A percentile compares a stretch with the other conserved stretches of the same genome.
These are phyloP conservation scores for Pleurotus pulmonarius DNA, from an alignment of 768 basidiomycete genomes.

Conservation along the genomic window DNA sequence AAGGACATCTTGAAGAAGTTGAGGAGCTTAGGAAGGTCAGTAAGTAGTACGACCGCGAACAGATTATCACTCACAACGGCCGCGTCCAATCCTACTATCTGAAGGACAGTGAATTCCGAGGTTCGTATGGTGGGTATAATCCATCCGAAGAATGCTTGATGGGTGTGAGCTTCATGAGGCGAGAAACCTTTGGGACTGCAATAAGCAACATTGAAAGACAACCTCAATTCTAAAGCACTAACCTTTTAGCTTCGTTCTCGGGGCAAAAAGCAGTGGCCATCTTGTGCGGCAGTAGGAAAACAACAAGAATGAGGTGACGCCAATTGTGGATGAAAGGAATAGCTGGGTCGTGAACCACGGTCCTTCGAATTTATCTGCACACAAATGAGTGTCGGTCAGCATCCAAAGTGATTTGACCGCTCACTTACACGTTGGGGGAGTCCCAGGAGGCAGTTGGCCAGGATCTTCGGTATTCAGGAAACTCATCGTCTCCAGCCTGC, in stretches of 20 bases:
- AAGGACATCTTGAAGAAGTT: conserved; percentile 97
- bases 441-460: conserved; percentile 52
- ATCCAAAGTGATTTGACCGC: not conserved
- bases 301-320: conserved; percentile 73
- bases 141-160: conserved; percentile 92
- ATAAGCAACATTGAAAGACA: conserved; percentile 8
- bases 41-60: not conserved
- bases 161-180: conserved; percentile 87
- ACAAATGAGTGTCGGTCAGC: conserved; percentile 7
- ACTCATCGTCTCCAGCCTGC: too few relatives aligned
- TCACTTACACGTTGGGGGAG: conserved; percentile 59
- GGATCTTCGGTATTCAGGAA: conserved; percentile 22
- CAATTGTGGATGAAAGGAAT: conserved; percentile 71
- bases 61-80: conserved; percentile 68
- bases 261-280: conserved; percentile 89
- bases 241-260: conserved; percentile 94
- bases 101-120: conserved; percentile 89
- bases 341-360: conserved; percentile 97
- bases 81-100: conserved; percentile 95
- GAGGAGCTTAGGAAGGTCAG: conserved; percentile 54
- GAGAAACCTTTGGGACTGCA: conserved; percentile 67
- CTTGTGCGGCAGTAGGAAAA: conserved; percentile 88
- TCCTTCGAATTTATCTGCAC: conserved; percentile 75
- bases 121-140: conserved; percentile 88
- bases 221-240: conserved; percentile 13